Evolutionary conservation across 257 asterid species (phyloP).

Genomic region (Plantago ovata): DNA sequence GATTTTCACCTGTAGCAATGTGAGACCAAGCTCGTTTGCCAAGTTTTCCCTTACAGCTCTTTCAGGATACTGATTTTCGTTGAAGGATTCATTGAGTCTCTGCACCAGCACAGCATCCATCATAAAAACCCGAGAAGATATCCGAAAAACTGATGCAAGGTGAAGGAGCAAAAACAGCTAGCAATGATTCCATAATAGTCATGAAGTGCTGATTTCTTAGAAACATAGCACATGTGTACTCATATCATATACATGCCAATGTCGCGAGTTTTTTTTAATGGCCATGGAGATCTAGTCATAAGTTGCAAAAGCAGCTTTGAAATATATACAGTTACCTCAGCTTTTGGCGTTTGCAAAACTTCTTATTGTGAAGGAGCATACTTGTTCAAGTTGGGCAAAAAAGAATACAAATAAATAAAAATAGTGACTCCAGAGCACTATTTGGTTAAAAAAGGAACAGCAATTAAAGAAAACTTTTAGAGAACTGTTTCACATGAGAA

Average conservation of each 20-base stretch:
- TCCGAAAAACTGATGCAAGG: constrained; percentile 9
- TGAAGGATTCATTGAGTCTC: constrained; percentile 70
- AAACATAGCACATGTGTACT: neutral
- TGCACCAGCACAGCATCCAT: constrained; percentile 39
- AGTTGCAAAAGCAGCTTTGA: too few species aligned
- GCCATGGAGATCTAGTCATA: too few species aligned
- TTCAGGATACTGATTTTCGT: constrained; percentile 74
- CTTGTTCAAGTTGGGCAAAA: too few species aligned
- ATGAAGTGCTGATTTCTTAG: neutral
- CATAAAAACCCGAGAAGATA: constrained; percentile 18
- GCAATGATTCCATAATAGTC: constrained; percentile 1
- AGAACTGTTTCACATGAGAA: neutral
- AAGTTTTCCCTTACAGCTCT: constrained; percentile 51
- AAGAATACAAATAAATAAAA: too few species aligned
- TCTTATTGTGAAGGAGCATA: too few species aligned
- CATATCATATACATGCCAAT: neutral
- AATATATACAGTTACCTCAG: too few species aligned
- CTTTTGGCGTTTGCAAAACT: too few species aligned
- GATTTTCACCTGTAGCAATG: constrained; percentile 68
- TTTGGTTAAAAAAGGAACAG: too few species aligned
- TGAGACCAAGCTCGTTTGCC: constrained; percentile 71
- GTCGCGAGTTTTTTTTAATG: too few species aligned
- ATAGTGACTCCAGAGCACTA: too few species aligned
- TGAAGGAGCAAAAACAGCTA: constrained; percentile 17
- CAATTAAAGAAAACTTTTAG: too few species aligned